phyloP scores from a whole-genome alignment of 768 basidiomycete species.

The Russula sp. region DNA sequence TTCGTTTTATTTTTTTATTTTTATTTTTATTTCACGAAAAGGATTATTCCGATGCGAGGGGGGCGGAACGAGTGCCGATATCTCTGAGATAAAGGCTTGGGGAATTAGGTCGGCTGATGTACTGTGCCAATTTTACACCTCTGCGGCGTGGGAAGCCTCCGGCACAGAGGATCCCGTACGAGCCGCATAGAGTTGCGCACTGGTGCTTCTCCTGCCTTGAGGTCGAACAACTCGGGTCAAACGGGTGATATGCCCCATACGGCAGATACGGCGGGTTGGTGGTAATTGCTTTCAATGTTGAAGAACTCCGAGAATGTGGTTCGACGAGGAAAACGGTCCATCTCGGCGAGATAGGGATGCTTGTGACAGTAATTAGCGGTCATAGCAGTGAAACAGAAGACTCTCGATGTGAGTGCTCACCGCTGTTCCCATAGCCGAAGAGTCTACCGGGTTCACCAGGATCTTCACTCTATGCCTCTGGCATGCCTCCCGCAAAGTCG shows the following conservation, averaged over 20 bases:
- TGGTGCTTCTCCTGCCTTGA: not conserved
- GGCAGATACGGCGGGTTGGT: too few relatives aligned
- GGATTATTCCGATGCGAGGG: not conserved
- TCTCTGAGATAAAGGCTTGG: not conserved
- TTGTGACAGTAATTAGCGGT: not conserved
- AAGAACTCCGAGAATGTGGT: slow-evolving; percentile 11
- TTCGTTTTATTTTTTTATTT: not conserved
- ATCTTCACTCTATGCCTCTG: not conserved
- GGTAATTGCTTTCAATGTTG: not conserved
- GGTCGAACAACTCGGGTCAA: not conserved
- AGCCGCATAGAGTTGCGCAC: not conserved
- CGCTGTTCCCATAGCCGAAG: not conserved
- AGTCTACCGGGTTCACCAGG: slow-evolving; percentile 3
- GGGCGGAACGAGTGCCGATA: not conserved
- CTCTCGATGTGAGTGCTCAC: not conserved
- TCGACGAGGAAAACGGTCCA: slow-evolving; percentile 17
- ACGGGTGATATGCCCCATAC: not conserved
- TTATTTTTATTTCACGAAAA: not conserved
- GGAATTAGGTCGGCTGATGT: not conserved
- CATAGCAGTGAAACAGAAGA: not conserved
- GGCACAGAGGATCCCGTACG: not conserved
- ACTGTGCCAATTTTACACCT: not conserved
- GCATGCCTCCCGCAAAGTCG: slow-evolving; percentile 5
- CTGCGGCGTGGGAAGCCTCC: slow-evolving; percentile 1
- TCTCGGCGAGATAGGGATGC: slow-evolving; percentile 12